Evolutionary conservation across 768 basidiomycete species (phyloP), one percentile per base, ranked within the genome.

Genomic region (Multifurca ochricompacta): DNA sequence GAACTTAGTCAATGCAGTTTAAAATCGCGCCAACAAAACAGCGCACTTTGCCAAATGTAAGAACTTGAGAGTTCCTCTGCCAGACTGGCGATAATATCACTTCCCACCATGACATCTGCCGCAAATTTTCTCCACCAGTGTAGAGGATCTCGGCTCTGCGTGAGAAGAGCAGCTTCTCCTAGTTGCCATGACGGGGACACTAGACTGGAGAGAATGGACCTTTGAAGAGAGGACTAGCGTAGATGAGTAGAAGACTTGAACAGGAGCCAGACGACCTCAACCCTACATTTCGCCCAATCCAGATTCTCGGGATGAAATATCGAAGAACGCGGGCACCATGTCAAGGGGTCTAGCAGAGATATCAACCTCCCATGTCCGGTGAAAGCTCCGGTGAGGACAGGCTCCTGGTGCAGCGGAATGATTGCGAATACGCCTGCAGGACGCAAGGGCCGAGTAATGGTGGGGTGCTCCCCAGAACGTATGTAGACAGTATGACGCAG

Each of bases 331-430:
- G 1, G 77, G 75, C 16, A 73, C 50, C 78, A 81, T 80, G 61
- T 81, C 80, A n/a, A 80, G 66, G 80, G 80, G 60, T 81, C 79
- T 9, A 79, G 65, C 18, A 80, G 71, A 28, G 73, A 76, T 32
- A 80, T 71, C 10, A 65, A 62, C 11, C 64, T 63, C 18, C 75
- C 77, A 57, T 75, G 69, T 48, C 67, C 69, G 40, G 66, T 66
- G 21, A 53, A 41, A 11, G 60, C 43, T 16, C 64, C 68, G 14
- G 68, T 68, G 49, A 77, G 69, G 2, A 77, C 69, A 3, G 80
- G 80, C 18, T 71, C 45, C 56, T 73, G 68, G 25, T 70, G 75
- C 23, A 81, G 65, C 4, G 77, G 76, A 16, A 79, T 68, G 31
- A 80, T 68, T 30, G 68, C 73, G 39, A 77, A 77, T 35, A 80